Percentiles rank a stretch among this genome's conserved stretches.
Evolutionary conservation across 179 eudicot species (phyloP).

Genomic region (Heliamphora ciliata): DNA sequence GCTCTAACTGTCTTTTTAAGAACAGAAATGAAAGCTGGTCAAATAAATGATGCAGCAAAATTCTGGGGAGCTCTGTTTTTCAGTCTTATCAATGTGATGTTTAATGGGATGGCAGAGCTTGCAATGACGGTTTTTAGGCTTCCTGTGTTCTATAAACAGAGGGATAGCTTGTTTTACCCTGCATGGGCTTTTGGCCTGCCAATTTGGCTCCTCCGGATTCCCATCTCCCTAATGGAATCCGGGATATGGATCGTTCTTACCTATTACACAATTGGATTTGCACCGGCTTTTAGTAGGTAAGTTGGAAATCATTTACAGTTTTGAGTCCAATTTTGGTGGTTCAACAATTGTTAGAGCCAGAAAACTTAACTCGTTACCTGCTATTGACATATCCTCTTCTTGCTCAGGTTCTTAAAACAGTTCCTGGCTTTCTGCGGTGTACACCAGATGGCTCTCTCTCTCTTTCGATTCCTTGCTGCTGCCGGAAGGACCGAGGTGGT

Average conservation of each 20-base stretch:
- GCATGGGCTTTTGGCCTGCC: constrained; percentile 86
- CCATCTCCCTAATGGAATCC: constrained; percentile 62
- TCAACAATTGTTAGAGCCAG: not conserved
- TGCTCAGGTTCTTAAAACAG: constrained; percentile 63
- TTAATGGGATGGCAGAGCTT: constrained; percentile 73
- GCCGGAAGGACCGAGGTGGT: constrained; percentile 72
- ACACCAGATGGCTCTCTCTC: constrained; percentile 75
- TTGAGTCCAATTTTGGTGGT: not conserved
- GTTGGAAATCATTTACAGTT: not conserved
- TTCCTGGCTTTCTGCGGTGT: constrained; percentile 61
- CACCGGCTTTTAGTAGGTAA: constrained; percentile 63
- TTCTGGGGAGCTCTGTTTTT: constrained; percentile 73
- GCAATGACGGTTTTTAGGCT: constrained; percentile 59
- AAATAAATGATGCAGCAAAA: constrained; percentile 47
- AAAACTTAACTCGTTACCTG: not conserved
- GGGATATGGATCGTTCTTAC: constrained; percentile 66
- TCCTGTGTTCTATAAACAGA: constrained; percentile 69
- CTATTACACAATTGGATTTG: constrained; percentile 75
- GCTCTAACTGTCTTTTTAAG: constrained; percentile 59
- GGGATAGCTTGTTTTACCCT: constrained; percentile 63
- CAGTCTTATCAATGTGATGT: constrained; percentile 64
- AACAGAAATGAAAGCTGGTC: constrained; percentile 51
- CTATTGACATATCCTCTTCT: not conserved
- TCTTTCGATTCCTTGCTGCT: constrained; percentile 70
- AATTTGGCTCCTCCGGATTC: constrained; percentile 68